Conservation (phyloP, 495 filamentous ascomycete species). For the Lasiosphaeria ovina region DNA sequence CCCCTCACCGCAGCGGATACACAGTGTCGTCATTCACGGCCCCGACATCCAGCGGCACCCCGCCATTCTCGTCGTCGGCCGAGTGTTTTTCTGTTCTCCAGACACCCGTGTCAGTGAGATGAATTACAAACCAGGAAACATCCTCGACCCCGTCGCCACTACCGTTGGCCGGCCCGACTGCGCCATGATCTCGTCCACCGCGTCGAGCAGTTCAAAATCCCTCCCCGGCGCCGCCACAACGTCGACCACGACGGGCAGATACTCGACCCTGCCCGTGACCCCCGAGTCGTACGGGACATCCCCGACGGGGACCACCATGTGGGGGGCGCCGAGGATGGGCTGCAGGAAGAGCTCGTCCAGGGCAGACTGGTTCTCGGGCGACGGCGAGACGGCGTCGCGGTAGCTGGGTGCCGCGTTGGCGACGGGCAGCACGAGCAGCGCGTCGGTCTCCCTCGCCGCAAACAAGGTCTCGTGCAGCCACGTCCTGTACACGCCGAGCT, state of each 20-base stretch:
- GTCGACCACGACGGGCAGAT: constrained; percentile 3
- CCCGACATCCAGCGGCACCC: too few relatives aligned
- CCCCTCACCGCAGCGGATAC: too few relatives aligned
- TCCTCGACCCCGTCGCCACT: constrained; percentile 5
- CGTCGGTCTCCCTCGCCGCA: neutral
- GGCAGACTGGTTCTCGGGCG: constrained; percentile 1
- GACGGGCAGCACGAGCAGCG: neutral
- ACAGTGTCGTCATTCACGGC: too few relatives aligned
- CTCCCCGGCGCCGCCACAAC: constrained; percentile 3
- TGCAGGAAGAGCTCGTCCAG: constrained; percentile 11
- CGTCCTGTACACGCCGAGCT: neutral
- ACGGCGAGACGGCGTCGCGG: neutral
- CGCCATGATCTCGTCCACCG: neutral
- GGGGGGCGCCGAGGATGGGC: constrained; percentile 5
- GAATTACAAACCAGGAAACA: too few relatives aligned
- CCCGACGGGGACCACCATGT: constrained; percentile 10
- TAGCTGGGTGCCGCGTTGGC: constrained; percentile 1
- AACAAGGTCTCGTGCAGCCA: constrained; percentile 2
- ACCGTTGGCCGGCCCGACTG: neutral
- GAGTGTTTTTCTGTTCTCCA: too few relatives aligned
- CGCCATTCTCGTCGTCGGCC: too few relatives aligned
- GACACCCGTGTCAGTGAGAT: too few relatives aligned
- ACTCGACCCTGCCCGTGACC: neutral
- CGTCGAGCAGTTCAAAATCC: constrained; percentile 2
- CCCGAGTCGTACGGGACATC: constrained; percentile 3